Conservation (phyloP, 2,329 filamentous ascomycete genomes). For the Incumbomyces lentus region DNA sequence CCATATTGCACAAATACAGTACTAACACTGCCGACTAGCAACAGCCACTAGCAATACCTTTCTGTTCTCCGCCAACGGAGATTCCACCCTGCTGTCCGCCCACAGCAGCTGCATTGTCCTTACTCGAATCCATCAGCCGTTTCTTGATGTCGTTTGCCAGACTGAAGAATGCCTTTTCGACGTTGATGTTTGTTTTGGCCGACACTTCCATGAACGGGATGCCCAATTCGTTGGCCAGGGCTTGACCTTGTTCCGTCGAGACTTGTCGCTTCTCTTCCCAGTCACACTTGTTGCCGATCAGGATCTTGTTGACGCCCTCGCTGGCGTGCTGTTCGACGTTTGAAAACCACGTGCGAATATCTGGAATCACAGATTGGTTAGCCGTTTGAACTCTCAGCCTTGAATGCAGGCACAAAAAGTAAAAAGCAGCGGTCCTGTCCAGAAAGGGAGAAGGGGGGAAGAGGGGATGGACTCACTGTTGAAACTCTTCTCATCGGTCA, state of each 20-base stretch:
- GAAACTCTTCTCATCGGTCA: conserved; percentile 91
- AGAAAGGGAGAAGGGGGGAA: not conserved
- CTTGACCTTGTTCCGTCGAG: conserved; percentile 84
- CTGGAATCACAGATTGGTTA: conserved; percentile 38
- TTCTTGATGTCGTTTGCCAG: conserved; percentile 97
- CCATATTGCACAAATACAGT: too few species aligned
- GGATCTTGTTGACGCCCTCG: conserved; percentile 98
- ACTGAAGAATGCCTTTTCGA: conserved; percentile 96
- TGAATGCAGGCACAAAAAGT: not conserved
- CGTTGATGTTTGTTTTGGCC: conserved; percentile 99
- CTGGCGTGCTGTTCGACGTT: conserved; percentile 98
- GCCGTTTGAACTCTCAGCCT: too few species aligned
- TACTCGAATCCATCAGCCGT: conserved; percentile 83
- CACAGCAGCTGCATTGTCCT: conserved; percentile 36
- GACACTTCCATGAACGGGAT: conserved; percentile 98
- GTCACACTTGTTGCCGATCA: conserved; percentile 99
- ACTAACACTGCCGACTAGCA: not conserved
- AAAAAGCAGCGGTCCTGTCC: too few species aligned
- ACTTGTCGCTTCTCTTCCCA: conserved; percentile 99
- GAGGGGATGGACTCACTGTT: conserved; percentile 57
- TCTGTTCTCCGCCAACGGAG: not conserved
- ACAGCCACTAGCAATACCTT: conserved; percentile 1
- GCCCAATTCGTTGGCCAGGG: conserved; percentile 85
- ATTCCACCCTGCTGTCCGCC: not conserved
- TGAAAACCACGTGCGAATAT: conserved; percentile 98